Percentiles rank a stretch among this genome's conserved stretches.
These are phyloP conservation scores for Citrus sinensis DNA, from an alignment of 345 rosid genomes.

Conservation along the genomic window DVS_A1.0 CM039161.1:20987501-20988000, in stretches of 20 bases:
- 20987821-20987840: not conserved
- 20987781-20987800: not conserved
- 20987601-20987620: not conserved
- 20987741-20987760: conserved; percentile 8
- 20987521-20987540: not conserved
- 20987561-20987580: not conserved
- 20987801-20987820: not conserved
- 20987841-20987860: not conserved
- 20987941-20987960: not conserved
- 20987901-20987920: conserved; percentile 22
- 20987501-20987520: not conserved
- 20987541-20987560: not conserved
- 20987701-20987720: not conserved
- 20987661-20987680: not conserved
- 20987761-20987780: not conserved
- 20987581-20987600: not conserved
- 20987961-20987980: conserved; percentile 27
- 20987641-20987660: not conserved
- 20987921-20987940: not conserved
- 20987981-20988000: conserved; percentile 14
- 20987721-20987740: conserved; percentile 10
- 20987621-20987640: not conserved
- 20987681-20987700: conserved; percentile 10
- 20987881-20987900: conserved; percentile 15
- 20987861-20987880: conserved; percentile 5